Base-by-base conservation (phyloP, 1,284 basidiomycete genomes). In the Fomes fomentarius region DNA sequence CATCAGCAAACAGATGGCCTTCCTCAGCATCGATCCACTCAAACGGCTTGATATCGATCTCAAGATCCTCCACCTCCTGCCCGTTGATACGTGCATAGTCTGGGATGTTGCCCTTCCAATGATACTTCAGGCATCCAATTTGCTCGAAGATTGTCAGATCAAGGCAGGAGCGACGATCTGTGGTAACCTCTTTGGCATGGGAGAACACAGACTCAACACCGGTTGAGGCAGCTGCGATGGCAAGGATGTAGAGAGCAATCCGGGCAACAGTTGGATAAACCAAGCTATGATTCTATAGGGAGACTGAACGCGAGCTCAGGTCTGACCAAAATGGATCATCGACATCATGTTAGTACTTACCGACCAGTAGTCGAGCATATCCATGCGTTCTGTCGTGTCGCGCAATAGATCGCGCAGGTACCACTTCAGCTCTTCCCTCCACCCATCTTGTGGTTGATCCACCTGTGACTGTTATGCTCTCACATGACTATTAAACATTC, bases 391-490 rank as follows among this genome's bases (percentile, higher is more conserved):
- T n/a, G n/a, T n/a, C n/a, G n/a, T n/a, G n/a, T n/a, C n/a, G n/a
- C n/a, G n/a, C n/a, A n/a, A n/a, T n/a, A n/a, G n/a, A n/a, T n/a
- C n/a, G n/a, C n/a, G n/a, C n/a, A n/a, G n/a, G n/a, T n/a, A n/a
- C n/a, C n/a, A n/a, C n/a, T 37, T 19, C 8, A 56, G 44, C 24
- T 56, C 54, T 4, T 11, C 44, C 11, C 26, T 11, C 45, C 50
- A 47, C 9, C 45, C 54, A 24, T 17, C 31, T 2, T 28, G 10
- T 14, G 9, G 26, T 9, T 40, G 33, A 7, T 34, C n/a, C n/a
- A n/a, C n/a, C n/a, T n/a, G n/a, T n/a, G n/a, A n/a, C n/a, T n/a
- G n/a, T n/a, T n/a, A n/a, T n/a, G n/a, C n/a, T n/a, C n/a, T n/a
- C n/a, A n/a, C n/a, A n/a, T n/a, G n/a, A n/a, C n/a, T n/a, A n/a